These are phyloP conservation scores for Boletales sp. DNA, from an alignment of 768 basidiomycete genomes.

Conservation along the genomic window DNA sequence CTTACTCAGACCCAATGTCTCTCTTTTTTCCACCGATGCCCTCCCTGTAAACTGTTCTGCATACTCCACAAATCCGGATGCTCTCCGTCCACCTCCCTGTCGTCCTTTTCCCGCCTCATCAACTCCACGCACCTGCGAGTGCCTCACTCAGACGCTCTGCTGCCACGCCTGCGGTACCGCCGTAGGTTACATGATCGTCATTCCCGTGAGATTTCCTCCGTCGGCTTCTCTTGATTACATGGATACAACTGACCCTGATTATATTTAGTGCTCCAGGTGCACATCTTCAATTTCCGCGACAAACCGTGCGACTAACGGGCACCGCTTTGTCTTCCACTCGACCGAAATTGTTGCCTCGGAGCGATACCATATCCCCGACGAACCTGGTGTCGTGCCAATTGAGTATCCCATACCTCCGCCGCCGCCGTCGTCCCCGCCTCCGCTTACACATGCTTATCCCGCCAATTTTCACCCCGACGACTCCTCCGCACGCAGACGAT, in stretches of 20 bases:
- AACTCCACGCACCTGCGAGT: slow-evolving; percentile 68
- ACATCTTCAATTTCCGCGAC: slow-evolving; percentile 64
- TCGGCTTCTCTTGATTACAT: slow-evolving; percentile 2
- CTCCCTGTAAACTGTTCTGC: slow-evolving; percentile 74
- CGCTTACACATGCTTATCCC: slow-evolving; percentile 30
- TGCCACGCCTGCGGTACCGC: slow-evolving; percentile 75
- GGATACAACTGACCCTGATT: slow-evolving; percentile 11
- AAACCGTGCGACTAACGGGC: slow-evolving; percentile 76
- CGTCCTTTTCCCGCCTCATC: slow-evolving; percentile 32
- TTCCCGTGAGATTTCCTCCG: slow-evolving; percentile 40
- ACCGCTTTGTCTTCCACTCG: slow-evolving; percentile 85
- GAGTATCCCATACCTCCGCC: slow-evolving; percentile 33
- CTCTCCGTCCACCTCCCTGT: slow-evolving; percentile 37
- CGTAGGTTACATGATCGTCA: slow-evolving; percentile 80
- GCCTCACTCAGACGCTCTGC: slow-evolving; percentile 76
- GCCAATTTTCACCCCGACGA: slow-evolving; percentile 20
- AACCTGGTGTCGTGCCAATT: slow-evolving; percentile 56
- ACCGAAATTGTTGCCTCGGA: slow-evolving; percentile 60
- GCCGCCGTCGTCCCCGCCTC: slow-evolving; percentile 30
- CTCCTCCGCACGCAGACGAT: slow-evolving; percentile 23
- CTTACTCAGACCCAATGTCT: slow-evolving; percentile 74
- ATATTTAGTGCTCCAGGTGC: slow-evolving; percentile 59
- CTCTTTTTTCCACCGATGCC: slow-evolving; percentile 81
- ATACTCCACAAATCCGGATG: slow-evolving; percentile 47
- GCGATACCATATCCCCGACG: slow-evolving; percentile 58